These are phyloP conservation scores for Penicillium coprophilum DNA, from an alignment of 495 filamentous ascomycete genomes.

Conservation along the genomic window DNA sequence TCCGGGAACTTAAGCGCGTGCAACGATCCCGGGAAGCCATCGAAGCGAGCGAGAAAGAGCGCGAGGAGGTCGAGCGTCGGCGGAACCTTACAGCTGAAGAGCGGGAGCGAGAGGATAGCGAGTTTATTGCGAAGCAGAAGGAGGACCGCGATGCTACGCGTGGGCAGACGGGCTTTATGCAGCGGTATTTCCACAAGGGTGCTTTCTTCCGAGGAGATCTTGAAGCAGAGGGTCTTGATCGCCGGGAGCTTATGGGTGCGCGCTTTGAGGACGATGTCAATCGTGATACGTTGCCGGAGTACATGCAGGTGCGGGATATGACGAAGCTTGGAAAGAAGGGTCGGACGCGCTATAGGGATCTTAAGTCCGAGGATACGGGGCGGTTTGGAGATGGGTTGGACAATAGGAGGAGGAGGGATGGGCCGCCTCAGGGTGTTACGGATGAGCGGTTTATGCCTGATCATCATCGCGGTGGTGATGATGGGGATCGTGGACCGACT, in stretches of 20 bases:
- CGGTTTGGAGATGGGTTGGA: constrained; percentile 68
- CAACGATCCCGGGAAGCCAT: constrained; percentile 83
- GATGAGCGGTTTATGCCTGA: constrained; percentile 78
- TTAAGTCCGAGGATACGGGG: constrained; percentile 90
- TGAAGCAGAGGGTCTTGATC: constrained; percentile 67
- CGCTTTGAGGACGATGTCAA: constrained; percentile 75
- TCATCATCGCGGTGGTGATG: constrained; percentile 35
- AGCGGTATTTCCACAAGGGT: constrained; percentile 95
- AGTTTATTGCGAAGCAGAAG: constrained; percentile 72
- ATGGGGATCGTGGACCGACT: constrained; percentile 39
- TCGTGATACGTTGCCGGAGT: constrained; percentile 80
- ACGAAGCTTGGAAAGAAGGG: constrained; percentile 92
- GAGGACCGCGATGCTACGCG: constrained; percentile 78
- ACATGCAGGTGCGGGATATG: constrained; percentile 91
- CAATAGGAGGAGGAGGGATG: constrained; percentile 43
- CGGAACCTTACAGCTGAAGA: constrained; percentile 85
- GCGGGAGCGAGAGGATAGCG: constrained; percentile 80
- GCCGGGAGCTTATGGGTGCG: constrained; percentile 78
- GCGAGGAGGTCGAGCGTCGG: constrained; percentile 85
- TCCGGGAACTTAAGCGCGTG: constrained; percentile 84
- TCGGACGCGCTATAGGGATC: constrained; percentile 83
- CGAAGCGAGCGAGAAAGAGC: constrained; percentile 78
- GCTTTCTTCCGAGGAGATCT: constrained; percentile 89
- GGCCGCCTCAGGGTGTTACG: constrained; percentile 43
- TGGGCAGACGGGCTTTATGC: constrained; percentile 88